Evolutionary conservation across 306 rosid species (phyloP), one percentile per base, ranked within the genome.

Genomic region (Lathyrus oleraceus): DNA sequence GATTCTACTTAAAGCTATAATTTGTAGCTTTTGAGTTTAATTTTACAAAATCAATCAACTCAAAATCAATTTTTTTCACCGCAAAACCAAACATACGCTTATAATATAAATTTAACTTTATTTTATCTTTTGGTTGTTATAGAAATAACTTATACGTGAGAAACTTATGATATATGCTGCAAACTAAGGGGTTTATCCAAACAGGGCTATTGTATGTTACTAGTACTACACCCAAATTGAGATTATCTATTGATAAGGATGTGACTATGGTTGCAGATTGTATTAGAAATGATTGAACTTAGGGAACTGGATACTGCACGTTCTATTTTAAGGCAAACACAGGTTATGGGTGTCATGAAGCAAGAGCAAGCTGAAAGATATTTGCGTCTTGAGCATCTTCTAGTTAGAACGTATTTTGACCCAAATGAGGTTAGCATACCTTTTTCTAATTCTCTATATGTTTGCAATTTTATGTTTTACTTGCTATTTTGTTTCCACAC

Each of bases 261-360:
- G 44, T 75, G 66, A 21, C 43, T 61, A n/a, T 57, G 15, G 9
- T 56, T 78, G 83, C 81, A 95, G 99, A 95, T 95, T 87, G 99
- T 95, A 32, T 78, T 95, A 70, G 99, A 95, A 82, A 95, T 95
- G 99, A 91, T 95, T 72, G 99, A 95, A 76, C 99, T 95, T 77
- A 90, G 99, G 69, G 99, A 95, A 59, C 71, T 95, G 78, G 99
- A 95, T 80, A 95, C 99, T 28, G 99, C 99, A 44, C 99, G 99
- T 20, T 81, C 99, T 51, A 95, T 95, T 70, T 78, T 95, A 43
- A 86, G 97, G 73, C 96, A 95, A 74, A 95, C 99, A 67, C 99
- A 95, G 74, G 99, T 91, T 52, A 95, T 95, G 99, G 99, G 99
- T 73, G 97, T 95, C 61, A 87, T 95, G 99, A 95, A 95, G 86